Conservation (phyloP, 305 asterid genomes). For the Fraxinus sp. region DNA sequence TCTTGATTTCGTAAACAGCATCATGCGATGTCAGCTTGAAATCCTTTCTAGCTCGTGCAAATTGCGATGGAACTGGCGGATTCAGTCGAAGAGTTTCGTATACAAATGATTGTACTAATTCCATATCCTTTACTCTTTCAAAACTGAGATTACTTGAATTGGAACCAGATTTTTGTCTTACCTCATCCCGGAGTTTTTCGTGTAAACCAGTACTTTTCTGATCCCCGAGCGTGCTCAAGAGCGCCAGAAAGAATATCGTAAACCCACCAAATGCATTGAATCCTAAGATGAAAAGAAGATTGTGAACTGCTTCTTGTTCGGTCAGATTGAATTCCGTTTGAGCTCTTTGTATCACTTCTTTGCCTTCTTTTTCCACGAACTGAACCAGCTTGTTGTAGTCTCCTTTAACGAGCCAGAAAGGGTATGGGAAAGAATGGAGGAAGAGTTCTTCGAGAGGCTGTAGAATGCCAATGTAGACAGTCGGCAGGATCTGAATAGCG, state of each 20-base stretch:
- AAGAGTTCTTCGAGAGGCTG: slow-evolving; percentile 80
- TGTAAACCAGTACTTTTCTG: slow-evolving; percentile 37
- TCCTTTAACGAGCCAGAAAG: slow-evolving; percentile 58
- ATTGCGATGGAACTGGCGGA: slow-evolving; percentile 84
- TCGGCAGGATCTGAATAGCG: slow-evolving; percentile 71
- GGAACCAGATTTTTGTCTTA: slow-evolving; percentile 40
- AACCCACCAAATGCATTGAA: slow-evolving; percentile 93
- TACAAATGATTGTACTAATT: slow-evolving; percentile 64
- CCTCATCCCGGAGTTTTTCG: slow-evolving; percentile 54
- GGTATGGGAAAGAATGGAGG: slow-evolving; percentile 83
- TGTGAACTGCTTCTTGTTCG: slow-evolving; percentile 63
- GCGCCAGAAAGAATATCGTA: slow-evolving; percentile 38
- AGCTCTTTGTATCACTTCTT: slow-evolving; percentile 44
- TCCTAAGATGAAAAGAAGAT: slow-evolving; percentile 71
- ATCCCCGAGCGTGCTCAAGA: slow-evolving; percentile 42
- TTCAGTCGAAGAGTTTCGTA: slow-evolving; percentile 67
- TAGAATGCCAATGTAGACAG: slow-evolving; percentile 34
- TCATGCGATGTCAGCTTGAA: slow-evolving; percentile 59
- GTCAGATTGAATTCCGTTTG: slow-evolving; percentile 54
- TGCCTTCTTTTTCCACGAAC: slow-evolving; percentile 52
- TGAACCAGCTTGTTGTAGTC: slow-evolving; percentile 58
- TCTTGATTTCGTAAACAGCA: slow-evolving; percentile 64
- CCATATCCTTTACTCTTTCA: slow-evolving; percentile 55
- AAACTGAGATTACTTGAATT: slow-evolving; percentile 38
- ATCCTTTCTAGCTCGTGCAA: slow-evolving; percentile 75